phyloP scores from a whole-genome alignment of 2,329 filamentous ascomycete species.

The Cladosporium sp. region DNA sequence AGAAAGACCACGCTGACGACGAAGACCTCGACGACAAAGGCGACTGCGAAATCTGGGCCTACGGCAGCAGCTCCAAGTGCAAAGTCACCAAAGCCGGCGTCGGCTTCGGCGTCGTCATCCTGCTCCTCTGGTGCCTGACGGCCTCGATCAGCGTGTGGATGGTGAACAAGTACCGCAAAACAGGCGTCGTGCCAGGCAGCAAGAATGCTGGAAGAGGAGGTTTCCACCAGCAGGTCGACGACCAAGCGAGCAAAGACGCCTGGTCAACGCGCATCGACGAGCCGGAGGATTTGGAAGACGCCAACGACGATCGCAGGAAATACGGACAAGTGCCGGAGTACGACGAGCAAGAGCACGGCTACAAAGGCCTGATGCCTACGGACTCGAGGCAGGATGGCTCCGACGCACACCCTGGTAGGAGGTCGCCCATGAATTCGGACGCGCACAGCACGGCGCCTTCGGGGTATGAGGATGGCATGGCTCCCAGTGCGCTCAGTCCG shows the following conservation, averaged over 20 bases:
- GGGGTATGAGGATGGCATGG: constrained; percentile 15
- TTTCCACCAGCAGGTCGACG: constrained; percentile 22
- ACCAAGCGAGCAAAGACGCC: constrained; percentile 41
- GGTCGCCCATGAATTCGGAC: constrained; percentile 14
- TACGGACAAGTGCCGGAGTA: constrained; percentile 50
- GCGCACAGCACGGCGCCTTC: constrained; percentile 10
- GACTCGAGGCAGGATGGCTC: constrained; percentile 15
- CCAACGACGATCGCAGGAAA: constrained; percentile 37
- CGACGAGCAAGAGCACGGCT: constrained; percentile 29
- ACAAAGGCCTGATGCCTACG: constrained; percentile 40
- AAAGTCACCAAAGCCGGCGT: constrained; percentile 52
- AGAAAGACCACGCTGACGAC: constrained; percentile 29
- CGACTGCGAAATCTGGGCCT: constrained; percentile 52
- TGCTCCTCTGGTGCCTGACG: constrained; percentile 51
- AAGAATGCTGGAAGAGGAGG: constrained; percentile 22
- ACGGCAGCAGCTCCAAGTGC: constrained; percentile 52
- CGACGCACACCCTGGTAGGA: constrained; percentile 38
- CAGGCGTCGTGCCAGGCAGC: constrained; percentile 48
- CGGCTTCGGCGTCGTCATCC: constrained; percentile 54
- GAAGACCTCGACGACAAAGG: constrained; percentile 27
- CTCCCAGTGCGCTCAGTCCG: constrained; percentile 30
- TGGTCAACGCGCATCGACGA: constrained; percentile 42
- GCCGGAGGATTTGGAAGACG: constrained; percentile 30
- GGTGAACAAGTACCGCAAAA: constrained; percentile 52
- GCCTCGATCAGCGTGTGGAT: constrained; percentile 51